Evolutionary conservation across 768 basidiomycete species (phyloP).

Genomic region (Naganishia vaughanmartiniae): DNA sequence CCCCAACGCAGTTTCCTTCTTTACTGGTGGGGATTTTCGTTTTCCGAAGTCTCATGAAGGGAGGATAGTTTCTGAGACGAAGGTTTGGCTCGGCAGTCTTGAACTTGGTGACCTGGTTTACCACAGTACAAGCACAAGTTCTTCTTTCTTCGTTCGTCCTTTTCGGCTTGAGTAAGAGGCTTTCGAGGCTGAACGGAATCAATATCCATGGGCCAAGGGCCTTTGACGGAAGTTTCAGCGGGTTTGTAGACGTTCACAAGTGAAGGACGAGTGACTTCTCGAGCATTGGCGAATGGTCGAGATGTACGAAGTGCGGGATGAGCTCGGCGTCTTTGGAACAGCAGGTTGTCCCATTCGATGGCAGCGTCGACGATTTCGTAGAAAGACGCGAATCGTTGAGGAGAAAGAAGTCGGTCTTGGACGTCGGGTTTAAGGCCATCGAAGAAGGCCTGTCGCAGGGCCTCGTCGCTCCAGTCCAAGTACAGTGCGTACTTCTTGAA

Average conservation of each 20-base stretch:
- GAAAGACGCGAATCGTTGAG: not conserved
- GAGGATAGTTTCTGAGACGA: not conserved
- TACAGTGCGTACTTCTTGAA: slow-evolving; percentile 5
- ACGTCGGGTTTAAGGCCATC: not conserved
- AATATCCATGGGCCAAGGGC: slow-evolving; percentile 2
- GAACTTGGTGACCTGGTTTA: not conserved
- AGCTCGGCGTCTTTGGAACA: not conserved
- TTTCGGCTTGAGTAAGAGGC: not conserved
- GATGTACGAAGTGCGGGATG: slow-evolving; percentile 1
- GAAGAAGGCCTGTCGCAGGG: slow-evolving; percentile 1
- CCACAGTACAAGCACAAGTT: slow-evolving; percentile 2
- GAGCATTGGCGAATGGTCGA: not conserved
- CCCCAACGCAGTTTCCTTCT: slow-evolving; percentile 7
- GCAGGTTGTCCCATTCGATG: slow-evolving; percentile 4
- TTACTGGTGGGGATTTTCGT: slow-evolving; percentile 10
- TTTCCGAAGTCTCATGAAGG: not conserved
- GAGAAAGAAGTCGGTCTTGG: slow-evolving; percentile 2
- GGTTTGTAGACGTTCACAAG: not conserved
- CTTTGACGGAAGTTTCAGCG: not conserved
- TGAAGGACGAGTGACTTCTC: not conserved
- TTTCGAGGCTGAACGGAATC: not conserved
- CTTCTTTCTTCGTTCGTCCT: not conserved
- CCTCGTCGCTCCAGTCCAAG: slow-evolving; percentile 4
- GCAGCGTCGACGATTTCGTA: not conserved
- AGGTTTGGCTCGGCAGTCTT: not conserved